Conservation (phyloP, 1,284 basidiomycete genomes). For the Fistulinella cinereoalba region DNA sequence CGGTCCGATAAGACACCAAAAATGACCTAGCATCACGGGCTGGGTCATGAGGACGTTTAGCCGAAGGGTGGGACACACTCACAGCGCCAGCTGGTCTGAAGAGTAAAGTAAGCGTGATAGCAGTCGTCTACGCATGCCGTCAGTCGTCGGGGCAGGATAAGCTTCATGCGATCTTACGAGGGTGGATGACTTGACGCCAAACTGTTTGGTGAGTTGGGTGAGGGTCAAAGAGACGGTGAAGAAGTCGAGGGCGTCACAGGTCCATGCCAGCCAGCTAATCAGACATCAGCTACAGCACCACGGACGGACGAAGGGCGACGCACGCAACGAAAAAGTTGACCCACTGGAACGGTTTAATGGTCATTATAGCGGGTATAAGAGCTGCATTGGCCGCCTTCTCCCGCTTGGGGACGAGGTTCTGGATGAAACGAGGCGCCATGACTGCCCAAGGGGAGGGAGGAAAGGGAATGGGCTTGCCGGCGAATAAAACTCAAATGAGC, state of each 20-base stretch:
- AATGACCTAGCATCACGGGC: constrained; percentile 44
- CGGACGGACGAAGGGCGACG: constrained; percentile 11
- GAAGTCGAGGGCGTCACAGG: constrained; percentile 79
- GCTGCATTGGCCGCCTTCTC: constrained; percentile 38
- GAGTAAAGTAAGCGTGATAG: constrained; percentile 91
- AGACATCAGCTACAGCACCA: background rate
- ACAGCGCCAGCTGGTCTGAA: constrained; percentile 87
- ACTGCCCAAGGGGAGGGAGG: background rate
- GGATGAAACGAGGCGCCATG: constrained; percentile 27
- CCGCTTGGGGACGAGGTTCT: constrained; percentile 48
- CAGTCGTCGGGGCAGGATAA: background rate
- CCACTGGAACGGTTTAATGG: constrained; percentile 47
- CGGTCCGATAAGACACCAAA: constrained; percentile 83
- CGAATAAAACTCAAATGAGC: too few species aligned
- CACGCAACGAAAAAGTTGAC: constrained; percentile 63
- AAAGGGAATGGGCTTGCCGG: background rate
- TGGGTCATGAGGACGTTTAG: background rate
- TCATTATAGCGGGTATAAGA: constrained; percentile 38
- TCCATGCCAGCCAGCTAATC: constrained; percentile 73
- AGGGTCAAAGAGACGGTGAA: constrained; percentile 81
- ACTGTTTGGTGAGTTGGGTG: constrained; percentile 52
- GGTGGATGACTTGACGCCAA: constrained; percentile 42
- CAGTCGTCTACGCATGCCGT: constrained; percentile 52
- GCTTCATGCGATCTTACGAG: constrained; percentile 47
- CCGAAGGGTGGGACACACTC: constrained; percentile 26